Evolutionary conservation across 2,329 filamentous ascomycete species (phyloP), one percentile per base, ranked within the genome.

Genomic region (Malbranchea cinnamomea): DNA sequence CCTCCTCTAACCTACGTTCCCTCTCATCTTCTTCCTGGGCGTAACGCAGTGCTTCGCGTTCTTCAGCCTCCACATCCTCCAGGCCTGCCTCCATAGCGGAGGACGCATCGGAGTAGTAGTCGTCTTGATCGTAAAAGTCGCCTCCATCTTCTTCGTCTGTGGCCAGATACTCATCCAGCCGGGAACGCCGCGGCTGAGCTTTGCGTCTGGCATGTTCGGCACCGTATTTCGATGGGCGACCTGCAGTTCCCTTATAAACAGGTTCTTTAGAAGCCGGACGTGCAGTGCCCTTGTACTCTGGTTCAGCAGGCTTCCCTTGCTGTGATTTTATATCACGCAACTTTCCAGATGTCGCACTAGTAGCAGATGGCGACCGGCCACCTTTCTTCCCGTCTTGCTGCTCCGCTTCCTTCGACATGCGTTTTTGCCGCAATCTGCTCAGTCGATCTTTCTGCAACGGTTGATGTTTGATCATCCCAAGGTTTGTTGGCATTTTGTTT

Each of bases 391-490:
- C 46, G 25, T 53, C 48, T 42, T 60, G 56, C 10, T 47, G 45
- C 43, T 61, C 55, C 30, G 57, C 45, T 39, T 57, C 55, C 36
- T 44, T 40, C 11, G 45, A 46, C 23, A 52, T 48, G 49, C 48
- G 63, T 54, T 54, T 62, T 46, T 65, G 59, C 43, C 73, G 65
- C 36, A 63, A 57, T 46, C 65, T 68, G 33, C 65, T 66, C 20
- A 71, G 41, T 32, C 64, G 66, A 41, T 73, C 68, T 25, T 67
- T 65, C 2, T 66, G 57, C 3, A 46, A 49, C 4, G 55, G 32
- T 39, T 73, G 68, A 41, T 74, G 65, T 45, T 67, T 71, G 46
- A 73, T 64, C 25, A 62, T 55, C 22, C 67, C 67, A 21, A 66
- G 49, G 32, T 52, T 41, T 21, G 57, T 48, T 14, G 59, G 52